Percentiles rank a stretch among this genome's conserved stretches.
These are phyloP conservation scores for Fusarium lyarnte DNA, from an alignment of 2,329 filamentous ascomycete species.

Conservation along the genomic window DNA sequence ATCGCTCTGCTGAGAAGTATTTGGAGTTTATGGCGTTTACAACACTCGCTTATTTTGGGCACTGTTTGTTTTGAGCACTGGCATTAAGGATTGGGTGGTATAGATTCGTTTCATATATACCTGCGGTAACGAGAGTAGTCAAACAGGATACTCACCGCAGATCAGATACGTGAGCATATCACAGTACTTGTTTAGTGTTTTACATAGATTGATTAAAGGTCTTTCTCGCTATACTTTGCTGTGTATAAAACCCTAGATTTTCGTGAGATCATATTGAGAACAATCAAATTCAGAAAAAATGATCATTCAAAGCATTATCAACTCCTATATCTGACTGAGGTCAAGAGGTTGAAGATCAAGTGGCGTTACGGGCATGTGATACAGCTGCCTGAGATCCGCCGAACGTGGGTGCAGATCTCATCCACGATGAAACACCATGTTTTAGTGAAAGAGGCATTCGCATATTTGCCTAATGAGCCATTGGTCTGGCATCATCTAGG, in stretches of 20 bases:
- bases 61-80: too few relatives aligned
- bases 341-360: background rate
- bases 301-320: background rate
- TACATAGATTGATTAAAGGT: background rate
- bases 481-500: accelerated
- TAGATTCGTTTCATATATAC: background rate
- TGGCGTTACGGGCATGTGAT: background rate
- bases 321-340: accelerated
- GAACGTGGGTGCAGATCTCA: background rate
- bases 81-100: background rate
- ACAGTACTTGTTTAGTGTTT: background rate
- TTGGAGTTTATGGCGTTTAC: background rate
- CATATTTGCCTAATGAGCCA: background rate
- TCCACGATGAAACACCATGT: background rate
- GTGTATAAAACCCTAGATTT: accelerated
- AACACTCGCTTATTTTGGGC: background rate
- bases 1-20: accelerated
- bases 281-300: accelerated
- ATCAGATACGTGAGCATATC: background rate
- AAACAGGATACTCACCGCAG: background rate
- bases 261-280: accelerated
- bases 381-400: background rate
- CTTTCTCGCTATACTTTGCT: accelerated
- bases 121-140: background rate
- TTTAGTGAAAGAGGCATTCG: background rate